A percentile compares a stretch with the other conserved stretches of the same genome.
These are phyloP conservation scores for Phytophthora sojae DNA, from an alignment of 352 stramenopile species.

Conservation along the genomic window DNA sequence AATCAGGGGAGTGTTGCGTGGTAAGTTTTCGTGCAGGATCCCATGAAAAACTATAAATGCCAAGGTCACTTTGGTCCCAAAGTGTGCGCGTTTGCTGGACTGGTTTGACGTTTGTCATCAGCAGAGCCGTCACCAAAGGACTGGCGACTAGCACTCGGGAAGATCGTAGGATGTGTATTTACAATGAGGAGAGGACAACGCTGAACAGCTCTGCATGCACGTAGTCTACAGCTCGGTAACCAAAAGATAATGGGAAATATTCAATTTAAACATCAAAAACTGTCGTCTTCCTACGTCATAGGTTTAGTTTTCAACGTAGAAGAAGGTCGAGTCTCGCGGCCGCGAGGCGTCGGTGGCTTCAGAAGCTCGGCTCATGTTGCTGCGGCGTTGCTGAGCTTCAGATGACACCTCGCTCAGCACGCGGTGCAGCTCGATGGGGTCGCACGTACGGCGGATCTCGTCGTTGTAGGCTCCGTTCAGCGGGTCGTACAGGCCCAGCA, in stretches of 20 bases:
- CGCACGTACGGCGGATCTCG: slow-evolving; percentile 69
- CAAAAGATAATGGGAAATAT: background rate
- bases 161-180: background rate
- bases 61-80: too few species aligned
- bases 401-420: slow-evolving; percentile 82
- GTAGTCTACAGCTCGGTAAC: too few species aligned
- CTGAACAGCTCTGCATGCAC: too few species aligned
- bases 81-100: background rate
- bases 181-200: too few species aligned
- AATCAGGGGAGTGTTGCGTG: slow-evolving; percentile 1
- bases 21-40: slow-evolving; percentile 1
- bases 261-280: slow-evolving; percentile 22
- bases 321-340: slow-evolving; percentile 79
- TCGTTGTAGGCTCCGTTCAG: slow-evolving; percentile 79
- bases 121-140: background rate
- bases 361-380: slow-evolving; percentile 49
- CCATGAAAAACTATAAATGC: slow-evolving; percentile 3
- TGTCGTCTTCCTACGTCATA: slow-evolving; percentile 1
- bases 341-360: slow-evolving; percentile 47
- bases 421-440: slow-evolving; percentile 70
- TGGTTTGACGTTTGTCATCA: slow-evolving; percentile 16
- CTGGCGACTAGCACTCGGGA: background rate
- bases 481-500: slow-evolving; percentile 85
- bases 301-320: slow-evolving; percentile 65
- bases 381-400: slow-evolving; percentile 61